Percentiles rank a stretch among this genome's conserved stretches.
phyloP scores from a whole-genome alignment of 2,329 filamentous ascomycete species.

The Beauveria rudraprayagi region DNA sequence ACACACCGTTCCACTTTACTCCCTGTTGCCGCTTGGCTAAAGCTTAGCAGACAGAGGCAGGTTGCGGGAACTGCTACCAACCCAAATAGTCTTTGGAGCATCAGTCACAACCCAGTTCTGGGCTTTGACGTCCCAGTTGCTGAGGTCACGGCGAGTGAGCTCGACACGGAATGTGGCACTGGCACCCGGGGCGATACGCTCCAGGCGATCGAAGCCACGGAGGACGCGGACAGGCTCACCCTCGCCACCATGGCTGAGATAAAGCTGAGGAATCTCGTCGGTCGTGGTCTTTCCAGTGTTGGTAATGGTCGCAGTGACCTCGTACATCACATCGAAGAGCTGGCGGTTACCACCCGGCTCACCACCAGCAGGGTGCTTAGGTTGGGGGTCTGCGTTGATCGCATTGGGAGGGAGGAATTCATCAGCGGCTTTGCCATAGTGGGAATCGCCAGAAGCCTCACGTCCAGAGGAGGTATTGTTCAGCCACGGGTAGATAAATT shows the following conservation, averaged over 20 bases:
- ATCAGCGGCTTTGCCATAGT: slow-evolving; percentile 51
- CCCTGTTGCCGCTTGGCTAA: not conserved
- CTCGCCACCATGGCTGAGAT: slow-evolving; percentile 72
- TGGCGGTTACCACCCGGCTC: slow-evolving; percentile 55
- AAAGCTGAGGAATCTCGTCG: slow-evolving; percentile 69
- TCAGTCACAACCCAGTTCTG: slow-evolving; percentile 75
- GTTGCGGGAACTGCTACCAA: slow-evolving; percentile 49
- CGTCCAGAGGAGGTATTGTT: slow-evolving; percentile 52
- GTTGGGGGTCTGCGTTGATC: slow-evolving; percentile 47
- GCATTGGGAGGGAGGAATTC: slow-evolving; percentile 54
- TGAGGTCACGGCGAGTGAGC: slow-evolving; percentile 72
- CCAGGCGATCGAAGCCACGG: slow-evolving; percentile 72
- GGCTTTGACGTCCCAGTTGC: slow-evolving; percentile 71
- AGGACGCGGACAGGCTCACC: slow-evolving; percentile 60
- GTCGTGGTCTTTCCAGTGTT: slow-evolving; percentile 61
- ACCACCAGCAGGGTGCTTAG: slow-evolving; percentile 41
- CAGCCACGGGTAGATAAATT: slow-evolving; percentile 65
- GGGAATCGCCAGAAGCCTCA: slow-evolving; percentile 47
- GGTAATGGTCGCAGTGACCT: slow-evolving; percentile 56
- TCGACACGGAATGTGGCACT: slow-evolving; percentile 57
- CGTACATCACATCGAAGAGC: slow-evolving; percentile 64
- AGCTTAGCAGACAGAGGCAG: slow-evolving; percentile 35
- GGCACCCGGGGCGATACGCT: slow-evolving; percentile 59
- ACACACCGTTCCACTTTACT: not conserved
- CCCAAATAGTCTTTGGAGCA: slow-evolving; percentile 44